Evolutionary conservation across 1,284 basidiomycete genomes (phyloP).

Genomic region (Cutaneotrichosporon curvatum): DNA sequence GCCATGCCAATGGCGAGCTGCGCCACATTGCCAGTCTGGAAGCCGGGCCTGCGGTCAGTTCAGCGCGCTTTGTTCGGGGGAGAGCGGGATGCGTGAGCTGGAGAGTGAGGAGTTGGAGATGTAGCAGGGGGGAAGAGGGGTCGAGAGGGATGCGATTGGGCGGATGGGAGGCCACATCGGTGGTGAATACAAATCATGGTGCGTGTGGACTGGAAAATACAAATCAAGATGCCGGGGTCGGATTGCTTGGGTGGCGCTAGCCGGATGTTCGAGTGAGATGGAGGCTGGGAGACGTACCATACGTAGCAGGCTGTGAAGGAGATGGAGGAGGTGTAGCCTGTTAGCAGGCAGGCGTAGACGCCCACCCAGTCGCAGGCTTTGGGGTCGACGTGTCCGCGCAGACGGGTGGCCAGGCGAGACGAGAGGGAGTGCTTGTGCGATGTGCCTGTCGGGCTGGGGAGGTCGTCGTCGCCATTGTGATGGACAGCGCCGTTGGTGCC

Average conservation of each 20-base stretch:
- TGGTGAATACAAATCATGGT: too few species aligned
- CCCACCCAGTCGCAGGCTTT: constrained; percentile 56
- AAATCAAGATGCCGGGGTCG: neutral
- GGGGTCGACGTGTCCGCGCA: constrained; percentile 58
- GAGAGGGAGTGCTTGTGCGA: constrained; percentile 5
- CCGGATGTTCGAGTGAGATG: neutral
- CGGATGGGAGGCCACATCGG: neutral
- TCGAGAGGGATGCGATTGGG: neutral
- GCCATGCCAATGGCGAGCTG: constrained; percentile 59
- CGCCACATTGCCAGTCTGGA: constrained; percentile 44
- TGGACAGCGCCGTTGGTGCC: too few species aligned
- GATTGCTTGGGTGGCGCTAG: neutral
- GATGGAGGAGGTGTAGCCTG: constrained; percentile 68
- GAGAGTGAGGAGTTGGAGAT: neutral
- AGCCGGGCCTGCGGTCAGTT: constrained; percentile 43
- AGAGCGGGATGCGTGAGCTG: neutral
- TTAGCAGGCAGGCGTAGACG: constrained; percentile 74
- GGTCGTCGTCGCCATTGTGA: too few species aligned
- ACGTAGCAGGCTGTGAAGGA: constrained; percentile 54
- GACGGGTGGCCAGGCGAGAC: constrained; percentile 10
- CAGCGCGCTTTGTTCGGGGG: too few species aligned
- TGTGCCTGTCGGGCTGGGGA: too few species aligned
- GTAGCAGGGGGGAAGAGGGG: neutral
- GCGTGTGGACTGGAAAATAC: neutral
- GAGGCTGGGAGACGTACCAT: neutral